Percentiles rank a stretch among this genome's conserved stretches.
phyloP scores from a whole-genome alignment of 768 basidiomycete genomes.

The Russula earlei region DNA sequence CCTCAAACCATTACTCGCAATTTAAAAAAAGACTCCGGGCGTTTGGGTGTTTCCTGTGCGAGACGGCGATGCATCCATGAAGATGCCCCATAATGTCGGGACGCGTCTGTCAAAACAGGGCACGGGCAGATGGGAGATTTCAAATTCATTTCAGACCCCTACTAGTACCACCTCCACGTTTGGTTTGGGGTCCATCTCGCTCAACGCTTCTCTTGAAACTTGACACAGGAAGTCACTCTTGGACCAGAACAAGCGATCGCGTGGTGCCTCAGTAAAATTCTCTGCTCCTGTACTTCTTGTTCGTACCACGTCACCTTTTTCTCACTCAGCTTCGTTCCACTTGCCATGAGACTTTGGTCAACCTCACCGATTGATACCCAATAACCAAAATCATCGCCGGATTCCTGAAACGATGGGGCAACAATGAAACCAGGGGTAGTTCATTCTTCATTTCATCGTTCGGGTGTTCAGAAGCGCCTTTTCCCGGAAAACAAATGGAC shows the following conservation, averaged over 20 bases:
- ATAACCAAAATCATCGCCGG: background rate
- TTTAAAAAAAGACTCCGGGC: background rate
- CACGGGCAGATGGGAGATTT: no score
- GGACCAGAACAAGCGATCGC: background rate
- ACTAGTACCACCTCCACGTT: background rate
- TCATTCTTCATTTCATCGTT: background rate
- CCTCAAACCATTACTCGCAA: background rate
- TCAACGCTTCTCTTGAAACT: background rate
- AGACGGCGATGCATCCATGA: background rate
- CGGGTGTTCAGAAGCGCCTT: background rate
- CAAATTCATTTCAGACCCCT: background rate
- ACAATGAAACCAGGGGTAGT: background rate
- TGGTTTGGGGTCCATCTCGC: background rate
- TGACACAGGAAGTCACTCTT: background rate
- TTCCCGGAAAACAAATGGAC: background rate
- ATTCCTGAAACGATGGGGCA: background rate
- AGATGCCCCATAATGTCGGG: background rate
- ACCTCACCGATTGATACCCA: background rate
- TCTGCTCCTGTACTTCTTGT: conserved; percentile 5
- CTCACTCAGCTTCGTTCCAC: background rate
- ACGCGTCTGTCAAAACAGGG: background rate
- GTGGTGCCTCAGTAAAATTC: no score
- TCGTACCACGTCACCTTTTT: background rate
- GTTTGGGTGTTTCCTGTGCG: background rate
- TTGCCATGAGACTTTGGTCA: background rate